Percentiles rank a stretch among this genome's conserved stretches.
These are phyloP conservation scores for Fusarium paranaense DNA, from an alignment of 2,329 filamentous ascomycete genomes.

Conservation along the genomic window DNA sequence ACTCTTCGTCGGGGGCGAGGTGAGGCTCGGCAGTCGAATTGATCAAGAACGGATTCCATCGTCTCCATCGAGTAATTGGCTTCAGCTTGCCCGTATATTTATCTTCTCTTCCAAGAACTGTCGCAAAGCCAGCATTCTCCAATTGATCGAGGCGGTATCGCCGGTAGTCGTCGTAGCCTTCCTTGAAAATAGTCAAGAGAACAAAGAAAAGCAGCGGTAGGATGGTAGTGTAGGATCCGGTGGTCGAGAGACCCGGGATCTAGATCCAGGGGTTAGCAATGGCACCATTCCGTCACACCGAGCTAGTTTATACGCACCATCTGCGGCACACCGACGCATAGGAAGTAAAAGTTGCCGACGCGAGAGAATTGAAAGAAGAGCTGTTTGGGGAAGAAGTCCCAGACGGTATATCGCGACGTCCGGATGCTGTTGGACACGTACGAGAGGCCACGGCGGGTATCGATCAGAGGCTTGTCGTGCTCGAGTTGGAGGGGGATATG, in stretches of 20 bases:
- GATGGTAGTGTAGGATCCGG: constrained; percentile 80
- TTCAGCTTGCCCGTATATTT: constrained; percentile 46
- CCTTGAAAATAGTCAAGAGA: constrained; percentile 82
- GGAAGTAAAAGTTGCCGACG: constrained; percentile 88
- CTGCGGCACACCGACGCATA: constrained; percentile 85
- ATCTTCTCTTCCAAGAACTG: constrained; percentile 56
- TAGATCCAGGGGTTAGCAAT: constrained; percentile 33
- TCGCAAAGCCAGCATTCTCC: constrained; percentile 73
- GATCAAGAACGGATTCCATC: constrained; percentile 50
- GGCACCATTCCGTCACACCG: neutral
- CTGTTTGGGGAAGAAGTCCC: constrained; percentile 88
- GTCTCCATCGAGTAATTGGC: constrained; percentile 36
- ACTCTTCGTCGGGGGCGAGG: constrained; percentile 67
- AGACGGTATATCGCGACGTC: constrained; percentile 84
- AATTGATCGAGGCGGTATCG: constrained; percentile 84
- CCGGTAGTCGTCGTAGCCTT: constrained; percentile 87
- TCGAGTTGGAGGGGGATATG: constrained; percentile 58
- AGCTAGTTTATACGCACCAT: constrained; percentile 57
- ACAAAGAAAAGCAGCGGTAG: constrained; percentile 82
- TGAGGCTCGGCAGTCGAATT: constrained; percentile 46
- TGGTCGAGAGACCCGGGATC: constrained; percentile 79
- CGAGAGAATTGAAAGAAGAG: constrained; percentile 88
- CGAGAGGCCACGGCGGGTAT: constrained; percentile 61
- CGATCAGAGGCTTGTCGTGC: constrained; percentile 56
- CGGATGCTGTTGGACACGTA: constrained; percentile 75